Conservation (phyloP, 805 yeast species). For the Maudiozyma bulderi region DNA sequence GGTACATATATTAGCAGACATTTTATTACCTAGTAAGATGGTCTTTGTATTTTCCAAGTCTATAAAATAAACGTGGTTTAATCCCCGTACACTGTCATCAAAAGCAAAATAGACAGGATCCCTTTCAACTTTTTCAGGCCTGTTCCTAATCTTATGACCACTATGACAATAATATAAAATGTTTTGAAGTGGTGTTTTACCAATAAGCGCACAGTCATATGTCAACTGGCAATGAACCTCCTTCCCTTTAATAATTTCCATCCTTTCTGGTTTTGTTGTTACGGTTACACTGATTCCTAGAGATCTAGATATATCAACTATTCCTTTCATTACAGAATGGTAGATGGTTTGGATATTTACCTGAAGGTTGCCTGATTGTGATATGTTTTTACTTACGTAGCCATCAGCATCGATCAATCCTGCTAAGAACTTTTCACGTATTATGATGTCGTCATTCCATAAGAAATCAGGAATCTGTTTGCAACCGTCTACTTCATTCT, state of each 20-base stretch:
- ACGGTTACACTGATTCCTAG: conserved; percentile 33
- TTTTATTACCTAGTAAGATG: conserved; percentile 17
- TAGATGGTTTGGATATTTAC: conserved; percentile 29
- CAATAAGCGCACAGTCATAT: conserved; percentile 19
- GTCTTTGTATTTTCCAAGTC: conserved; percentile 11
- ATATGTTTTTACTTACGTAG: conserved; percentile 16
- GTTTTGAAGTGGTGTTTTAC: conserved; percentile 16
- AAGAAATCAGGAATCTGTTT: conserved; percentile 31
- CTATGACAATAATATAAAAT: conserved; percentile 20
- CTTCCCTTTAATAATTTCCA: conserved; percentile 14
- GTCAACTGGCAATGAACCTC: conserved; percentile 20
- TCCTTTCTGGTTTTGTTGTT: conserved; percentile 20
- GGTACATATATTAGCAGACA: conserved; percentile 12
- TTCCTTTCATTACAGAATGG: conserved; percentile 29
- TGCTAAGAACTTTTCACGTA: conserved; percentile 37
- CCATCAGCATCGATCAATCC: conserved; percentile 38
- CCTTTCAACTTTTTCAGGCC: conserved; percentile 9
- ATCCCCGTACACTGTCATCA: conserved; percentile 11
- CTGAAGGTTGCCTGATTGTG: conserved; percentile 10
- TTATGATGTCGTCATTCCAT: conserved; percentile 30
- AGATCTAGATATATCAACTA: conserved; percentile 34
- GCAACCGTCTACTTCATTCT: conserved; percentile 13
- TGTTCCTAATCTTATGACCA: conserved; percentile 14
- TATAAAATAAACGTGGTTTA: conserved; percentile 15
- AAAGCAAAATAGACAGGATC: conserved; percentile 19